Base-by-base conservation (phyloP, 2,329 filamentous ascomycete genomes). In the Orbilia blumenaviensis region DNA sequence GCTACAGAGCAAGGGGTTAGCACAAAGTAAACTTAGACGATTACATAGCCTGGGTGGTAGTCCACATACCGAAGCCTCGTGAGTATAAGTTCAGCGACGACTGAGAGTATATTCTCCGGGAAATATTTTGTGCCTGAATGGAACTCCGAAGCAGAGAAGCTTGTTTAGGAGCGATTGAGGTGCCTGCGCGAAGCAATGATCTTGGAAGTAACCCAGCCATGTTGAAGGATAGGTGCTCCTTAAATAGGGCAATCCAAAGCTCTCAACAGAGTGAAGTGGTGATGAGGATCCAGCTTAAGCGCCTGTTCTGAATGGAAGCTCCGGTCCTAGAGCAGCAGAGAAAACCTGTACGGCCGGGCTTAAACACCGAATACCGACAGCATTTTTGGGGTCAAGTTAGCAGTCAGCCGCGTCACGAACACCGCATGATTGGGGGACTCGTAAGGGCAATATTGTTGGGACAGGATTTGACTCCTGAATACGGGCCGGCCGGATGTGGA, bases 111-210 rank as follows among this genome's bases (percentile, higher is more conserved):
- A 56, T 56, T 32, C 36, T 75, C 56, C 50, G 63, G n/a, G 21
- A 42, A 25, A 68, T 25, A 29, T 32, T 56, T 16, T 68, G 71
- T 16, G 29, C 27, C 56, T 46, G 54, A 21, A 58, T 12, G 27
- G 71, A 41, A 9, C 29, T 25, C 46, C 54, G 54, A 32, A 75
- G 27, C 8, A 63, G 18, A 21, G 56, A 44, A 38, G 54, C n/a
- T 32, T 60, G 71, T 18, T 7, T 46, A 27, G 54, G 56, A 63
- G 56, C 25, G 21, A 63, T 48, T 38, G 63, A 68, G 18, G 52
- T 46, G 48, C 34, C 62, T 56, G 71, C 54, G 48, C 71, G 62
- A 68, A 75, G 71, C 63, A 75, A 32, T 63, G 71, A 56, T 75
- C 71, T 63, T 16, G 62, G 56, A 27, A 75, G 56, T 54, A 75